Evolutionary conservation across 495 filamentous ascomycete species (phyloP).

Genomic region (Penicillium riverlandense): DNA sequence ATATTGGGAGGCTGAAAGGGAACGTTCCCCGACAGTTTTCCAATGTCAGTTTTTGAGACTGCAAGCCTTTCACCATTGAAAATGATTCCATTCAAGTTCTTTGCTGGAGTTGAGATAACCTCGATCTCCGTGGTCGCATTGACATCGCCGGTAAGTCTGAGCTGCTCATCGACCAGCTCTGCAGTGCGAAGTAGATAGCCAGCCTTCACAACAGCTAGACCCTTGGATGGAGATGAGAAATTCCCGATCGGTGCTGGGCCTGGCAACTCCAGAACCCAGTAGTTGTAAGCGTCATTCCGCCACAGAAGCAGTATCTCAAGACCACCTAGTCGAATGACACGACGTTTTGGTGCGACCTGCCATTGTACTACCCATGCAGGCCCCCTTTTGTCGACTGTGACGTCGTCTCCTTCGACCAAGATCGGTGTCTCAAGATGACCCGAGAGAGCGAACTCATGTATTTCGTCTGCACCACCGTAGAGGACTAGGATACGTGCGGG

Average conservation of each 20-base stretch:
- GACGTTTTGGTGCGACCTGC: constrained; percentile 27
- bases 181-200: constrained; percentile 60
- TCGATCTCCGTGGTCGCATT: constrained; percentile 56
- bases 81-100: constrained; percentile 28
- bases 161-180: constrained; percentile 27
- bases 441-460: constrained; percentile 52
- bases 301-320: constrained; percentile 45
- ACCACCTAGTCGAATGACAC: constrained; percentile 38
- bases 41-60: constrained; percentile 20
- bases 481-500: constrained; percentile 51
- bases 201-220: constrained; percentile 49
- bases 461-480: constrained; percentile 57
- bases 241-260: constrained; percentile 13
- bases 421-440: constrained; percentile 13
- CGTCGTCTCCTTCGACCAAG: constrained; percentile 13
- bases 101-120: constrained; percentile 43
- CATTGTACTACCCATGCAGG: constrained; percentile 43
- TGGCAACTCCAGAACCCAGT: constrained; percentile 51
- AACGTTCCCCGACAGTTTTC: constrained; percentile 33
- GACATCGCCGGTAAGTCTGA: constrained; percentile 55
- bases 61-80: constrained; percentile 43
- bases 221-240: constrained; percentile 15
- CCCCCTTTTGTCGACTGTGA: constrained; percentile 24
- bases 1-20: constrained; percentile 37
- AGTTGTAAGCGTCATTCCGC: constrained; percentile 57